Base-by-base conservation (phyloP, 768 basidiomycete genomes). In the Amanita molliuscula region DNA sequence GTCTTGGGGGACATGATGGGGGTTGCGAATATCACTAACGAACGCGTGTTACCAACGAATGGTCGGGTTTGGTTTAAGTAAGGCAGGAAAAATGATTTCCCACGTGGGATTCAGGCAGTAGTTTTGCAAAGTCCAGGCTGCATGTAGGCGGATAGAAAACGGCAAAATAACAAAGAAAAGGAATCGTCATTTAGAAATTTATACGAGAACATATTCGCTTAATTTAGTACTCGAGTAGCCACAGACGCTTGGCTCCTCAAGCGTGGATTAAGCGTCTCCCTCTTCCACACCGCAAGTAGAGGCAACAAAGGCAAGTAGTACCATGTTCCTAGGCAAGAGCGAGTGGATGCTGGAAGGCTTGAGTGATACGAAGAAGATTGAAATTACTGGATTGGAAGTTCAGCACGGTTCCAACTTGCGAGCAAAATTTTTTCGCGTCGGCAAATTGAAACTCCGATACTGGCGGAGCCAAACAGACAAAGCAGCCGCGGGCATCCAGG, bases 211-310 rank as follows among this genome's bases (percentile, higher is more conserved):
- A 67, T 77, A 69, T 81, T 58, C 61, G 69, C 79, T 65, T 65
- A 72, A 75, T 69, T 82, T 85, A 86, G 84, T 86, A 83, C 84
- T 84, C 82, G 76, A 79, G 76, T 75, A 75, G 59, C 79, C 83
- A 84, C 66, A 51, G 35, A 48, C 54, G 60, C 69, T 65, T 74
- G 75, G 74, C 67, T 77, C 76, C 70, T 78, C 82, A 79, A 87
- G 84, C 73, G 84, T 86, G 84, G 84, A 86, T 78, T 76, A 72
- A 66, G 77, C 67, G 63, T 18, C 50, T 75, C 44, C 31, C 60
- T 86, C 76, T 86, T 71, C 84, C 84, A 86, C 81, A 53, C 63
- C 70, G 70, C 82, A 71, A 79, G 83, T 84, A 76, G 65, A 80
- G 79, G 83, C 65, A 76, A 84, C 84, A 82, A 87, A 75, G 78